Base-by-base conservation (phyloP, 257 asterid species). In the Solanum gandarillasii region DNA sequence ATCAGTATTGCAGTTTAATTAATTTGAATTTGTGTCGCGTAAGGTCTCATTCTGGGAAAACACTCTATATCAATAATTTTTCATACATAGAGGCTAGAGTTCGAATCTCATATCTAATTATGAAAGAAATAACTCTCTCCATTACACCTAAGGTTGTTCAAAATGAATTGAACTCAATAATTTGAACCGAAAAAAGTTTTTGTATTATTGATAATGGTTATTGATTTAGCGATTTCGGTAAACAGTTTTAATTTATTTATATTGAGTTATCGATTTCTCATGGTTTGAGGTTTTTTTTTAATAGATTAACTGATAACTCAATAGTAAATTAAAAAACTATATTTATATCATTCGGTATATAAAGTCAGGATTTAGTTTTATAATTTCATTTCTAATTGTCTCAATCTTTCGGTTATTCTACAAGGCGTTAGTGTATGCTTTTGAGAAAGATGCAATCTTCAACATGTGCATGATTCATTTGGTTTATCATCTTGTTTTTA, bases 1-100 rank as follows among this genome's bases (percentile, higher is more conserved):
- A 48, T 48, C 5, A 7, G 1, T 0, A 55, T 20, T 6, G 11
- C 20, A 55, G 25, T 20, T 55, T 7, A 55, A 55, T 55, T 55
- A 55, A 55, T 55, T 55, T 55, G 11, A 55, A 55, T 55, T 55
- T 55, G 67, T 55, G 11, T 55, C 5, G 67, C 25, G 5, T 55
- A 55, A 25, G 0, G 5, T 55, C 25, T 55, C 67, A 20, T 55
- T 20, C 0, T 20, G 2, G 1, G 0, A 55, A 55, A 55, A 0
- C 25, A 20, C 67, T 20, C 25, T 55, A 18, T 55, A 55, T 7
- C 25, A 20, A 20, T 20, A 2, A 55, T 55, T 55, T 20, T 55
- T 55, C 25, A 55, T 55, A 55, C 5, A 55, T 55, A 55, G 4
- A 55, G 2, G 4, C 9, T 55, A 55, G 25, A 20, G 25, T 6